These are phyloP conservation scores for Raphanus sativus DNA, from an alignment of 345 rosid genomes.

Conservation along the genomic window DNA sequence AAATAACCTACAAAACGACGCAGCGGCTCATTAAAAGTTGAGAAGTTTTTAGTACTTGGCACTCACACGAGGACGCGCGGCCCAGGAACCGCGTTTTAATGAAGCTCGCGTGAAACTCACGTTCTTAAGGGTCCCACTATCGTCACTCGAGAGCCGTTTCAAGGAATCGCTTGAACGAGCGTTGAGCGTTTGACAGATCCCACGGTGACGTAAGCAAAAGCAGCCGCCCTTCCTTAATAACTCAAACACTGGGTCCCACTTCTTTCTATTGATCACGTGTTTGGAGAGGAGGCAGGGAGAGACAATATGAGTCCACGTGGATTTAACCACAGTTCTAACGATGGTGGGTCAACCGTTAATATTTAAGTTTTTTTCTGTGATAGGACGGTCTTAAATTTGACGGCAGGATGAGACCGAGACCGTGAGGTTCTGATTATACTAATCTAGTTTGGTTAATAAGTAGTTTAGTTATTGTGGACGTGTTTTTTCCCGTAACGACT, in stretches of 20 bases:
- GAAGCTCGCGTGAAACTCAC: conserved; percentile 26
- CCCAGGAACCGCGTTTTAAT: conserved; percentile 31
- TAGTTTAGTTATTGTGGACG: not conserved
- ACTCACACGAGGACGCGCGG: conserved; percentile 38
- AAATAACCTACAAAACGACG: not conserved
- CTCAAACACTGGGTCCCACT: conserved; percentile 7
- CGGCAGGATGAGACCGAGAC: conserved; percentile 23
- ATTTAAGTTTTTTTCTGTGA: not conserved
- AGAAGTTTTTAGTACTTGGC: conserved; percentile 11
- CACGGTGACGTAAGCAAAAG: conserved; percentile 13
- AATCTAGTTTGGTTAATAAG: not conserved
- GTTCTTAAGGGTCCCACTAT: conserved; percentile 11
- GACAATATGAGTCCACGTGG: not conserved
- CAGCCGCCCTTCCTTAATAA: conserved; percentile 12
- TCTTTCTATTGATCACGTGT: not conserved
- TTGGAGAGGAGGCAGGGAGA: not conserved
- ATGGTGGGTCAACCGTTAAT: conserved; percentile 22
- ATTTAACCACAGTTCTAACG: not conserved
- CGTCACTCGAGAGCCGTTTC: conserved; percentile 11
- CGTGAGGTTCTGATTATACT: not conserved
- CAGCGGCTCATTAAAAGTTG: conserved; percentile 32
- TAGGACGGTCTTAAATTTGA: conserved; percentile 15
- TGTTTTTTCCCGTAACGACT: not conserved
- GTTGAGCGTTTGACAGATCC: conserved; percentile 10
- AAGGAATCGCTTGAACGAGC: conserved; percentile 4